Evolutionary conservation across 129 eudicot species (phyloP), one percentile per base, ranked within the genome.

Genomic region (Chrysanthemum makinoi): DNA sequence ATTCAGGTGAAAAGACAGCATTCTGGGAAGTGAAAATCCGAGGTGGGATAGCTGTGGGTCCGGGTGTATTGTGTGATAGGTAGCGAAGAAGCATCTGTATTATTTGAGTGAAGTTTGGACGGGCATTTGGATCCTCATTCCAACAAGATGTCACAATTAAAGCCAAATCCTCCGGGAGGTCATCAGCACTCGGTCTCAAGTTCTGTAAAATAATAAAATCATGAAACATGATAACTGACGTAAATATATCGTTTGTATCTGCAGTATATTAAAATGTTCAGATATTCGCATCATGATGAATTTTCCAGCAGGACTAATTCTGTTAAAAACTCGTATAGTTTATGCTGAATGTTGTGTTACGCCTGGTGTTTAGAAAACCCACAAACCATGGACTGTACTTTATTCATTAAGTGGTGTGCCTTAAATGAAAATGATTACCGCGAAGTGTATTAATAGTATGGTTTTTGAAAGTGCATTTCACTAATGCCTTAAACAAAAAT

Each of bases 51-150:
- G 73, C 79, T 8, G 79, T 12, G 9, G 92, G 83, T 62, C 65
- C 76, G n/a, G 80, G 28, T n/a, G 90, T 72, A 65, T 76, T 82
- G 35, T 72, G 66, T 10, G 93, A 89, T 20, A 86, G 88, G 58
- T 79, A 86, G 26, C 79, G 82, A 67, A 84, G 80, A 77, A 89
- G 94, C 96, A 89, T 89, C 62, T 84, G 90, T 64, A 86, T 86
- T 73, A 89, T 89, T 65, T 89, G 96, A 58, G 82, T 86, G 90
- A 89, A 84, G 76, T 89, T 83, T 69, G 96, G 96, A 26, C 96
- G 84, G 6, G 78, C 77, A 60, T 87, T 86, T 51, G 94, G 90
- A 63, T 89, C 96, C 77, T 89, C 96, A 65, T 81, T 81, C 96
- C 94, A 89, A 77, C 96, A 89, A 3, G 91, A 81, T 12, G 96